Evolutionary conservation across 768 basidiomycete genomes (phyloP).

Genomic region (Pleurotus djamor): DNA sequence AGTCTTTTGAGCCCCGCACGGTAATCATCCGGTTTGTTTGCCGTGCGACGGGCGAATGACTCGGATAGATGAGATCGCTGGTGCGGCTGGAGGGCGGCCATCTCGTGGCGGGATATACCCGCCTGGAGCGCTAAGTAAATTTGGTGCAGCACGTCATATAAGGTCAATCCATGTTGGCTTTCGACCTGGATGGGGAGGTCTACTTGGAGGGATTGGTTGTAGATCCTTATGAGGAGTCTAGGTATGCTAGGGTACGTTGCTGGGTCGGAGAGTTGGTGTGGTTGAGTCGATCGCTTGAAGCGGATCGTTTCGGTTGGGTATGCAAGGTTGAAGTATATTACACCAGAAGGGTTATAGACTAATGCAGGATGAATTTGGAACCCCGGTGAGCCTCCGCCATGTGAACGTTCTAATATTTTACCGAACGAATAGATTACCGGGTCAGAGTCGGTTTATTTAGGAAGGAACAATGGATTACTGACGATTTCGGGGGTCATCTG

Average conservation of each 20-base stretch:
- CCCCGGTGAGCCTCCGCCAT: neutral
- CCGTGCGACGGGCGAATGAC: constrained; percentile 11
- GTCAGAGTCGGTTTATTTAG: too few relatives aligned
- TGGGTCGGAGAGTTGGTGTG: constrained; percentile 8
- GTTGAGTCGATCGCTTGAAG: constrained; percentile 9
- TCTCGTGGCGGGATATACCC: constrained; percentile 12
- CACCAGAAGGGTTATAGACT: constrained; percentile 14
- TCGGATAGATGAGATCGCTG: constrained; percentile 4
- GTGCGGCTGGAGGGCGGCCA: constrained; percentile 4
- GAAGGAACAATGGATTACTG: too few relatives aligned
- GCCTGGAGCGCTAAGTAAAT: constrained; percentile 12
- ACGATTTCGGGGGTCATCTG: neutral
- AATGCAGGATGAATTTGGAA: constrained; percentile 12
- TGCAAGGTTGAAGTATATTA: constrained; percentile 13
- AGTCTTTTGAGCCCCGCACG: constrained; percentile 14
- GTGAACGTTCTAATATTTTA: neutral
- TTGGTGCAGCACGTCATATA: constrained; percentile 12
- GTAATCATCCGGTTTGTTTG: constrained; percentile 4
- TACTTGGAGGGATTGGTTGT: constrained; percentile 1
- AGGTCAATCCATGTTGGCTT: constrained; percentile 15
- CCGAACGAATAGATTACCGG: neutral
- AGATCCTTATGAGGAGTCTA: constrained; percentile 6
- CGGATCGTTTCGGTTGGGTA: constrained; percentile 10
- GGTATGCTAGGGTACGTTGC: constrained; percentile 9
- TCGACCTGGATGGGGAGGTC: constrained; percentile 3